Conservation (phyloP, 2,329 filamentous ascomycete species). For the Colletotrichum zoysiae region DNA sequence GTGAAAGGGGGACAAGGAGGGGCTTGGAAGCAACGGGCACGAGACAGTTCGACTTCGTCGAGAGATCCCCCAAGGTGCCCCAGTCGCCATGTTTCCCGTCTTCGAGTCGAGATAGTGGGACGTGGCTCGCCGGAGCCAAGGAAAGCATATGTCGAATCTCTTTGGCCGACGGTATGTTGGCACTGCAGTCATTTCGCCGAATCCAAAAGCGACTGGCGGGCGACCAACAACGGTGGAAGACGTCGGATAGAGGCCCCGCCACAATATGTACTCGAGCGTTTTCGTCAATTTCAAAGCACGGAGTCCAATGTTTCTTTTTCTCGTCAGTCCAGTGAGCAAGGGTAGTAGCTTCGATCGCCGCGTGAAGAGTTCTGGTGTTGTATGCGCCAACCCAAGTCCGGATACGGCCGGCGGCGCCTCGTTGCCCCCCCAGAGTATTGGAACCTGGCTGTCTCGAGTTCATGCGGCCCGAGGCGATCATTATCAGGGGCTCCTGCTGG, state of each 20-base stretch:
- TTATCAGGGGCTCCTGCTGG: slow-evolving; percentile 3
- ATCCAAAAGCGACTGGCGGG: slow-evolving; percentile 9
- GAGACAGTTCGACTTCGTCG: slow-evolving; percentile 21
- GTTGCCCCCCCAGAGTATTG: not conserved
- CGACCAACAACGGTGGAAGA: slow-evolving; percentile 10
- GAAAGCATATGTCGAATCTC: not conserved
- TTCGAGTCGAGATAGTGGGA: not conserved
- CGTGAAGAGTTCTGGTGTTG: not conserved
- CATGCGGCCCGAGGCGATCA: not conserved
- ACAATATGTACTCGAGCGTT: slow-evolving; percentile 35
- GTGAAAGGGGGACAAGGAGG: not conserved
- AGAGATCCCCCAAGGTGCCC: slow-evolving; percentile 21
- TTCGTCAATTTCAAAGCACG: slow-evolving; percentile 34
- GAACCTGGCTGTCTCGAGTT: not conserved
- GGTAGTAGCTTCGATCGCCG: not conserved
- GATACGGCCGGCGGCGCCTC: not conserved
- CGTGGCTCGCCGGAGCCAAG: not conserved
- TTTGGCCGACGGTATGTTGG: not conserved
- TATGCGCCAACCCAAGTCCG: not conserved
- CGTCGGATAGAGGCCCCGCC: slow-evolving; percentile 21
- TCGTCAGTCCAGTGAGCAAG: not conserved
- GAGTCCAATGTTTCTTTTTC: slow-evolving; percentile 1
- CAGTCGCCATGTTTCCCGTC: slow-evolving; percentile 4
- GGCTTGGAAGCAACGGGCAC: slow-evolving; percentile 19
- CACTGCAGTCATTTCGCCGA: not conserved